Conservation (phyloP, 768 basidiomycete species). For the Tylopilus rubrobrunneus region DNA sequence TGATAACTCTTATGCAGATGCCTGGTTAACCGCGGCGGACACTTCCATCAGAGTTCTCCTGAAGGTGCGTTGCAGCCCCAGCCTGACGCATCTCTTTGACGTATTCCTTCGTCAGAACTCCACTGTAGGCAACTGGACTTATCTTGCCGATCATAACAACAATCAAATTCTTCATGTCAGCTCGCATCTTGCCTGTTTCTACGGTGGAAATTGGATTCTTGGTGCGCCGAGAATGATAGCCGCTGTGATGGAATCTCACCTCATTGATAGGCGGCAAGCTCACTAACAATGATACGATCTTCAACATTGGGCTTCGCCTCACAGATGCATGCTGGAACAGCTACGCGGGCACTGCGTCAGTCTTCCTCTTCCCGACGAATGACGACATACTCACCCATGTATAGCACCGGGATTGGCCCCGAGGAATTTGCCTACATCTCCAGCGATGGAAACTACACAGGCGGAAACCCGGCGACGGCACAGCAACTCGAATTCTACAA, state of each 20-base stretch:
- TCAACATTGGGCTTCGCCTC: too few relatives aligned
- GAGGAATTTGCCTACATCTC: constrained; percentile 65
- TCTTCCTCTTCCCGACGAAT: background rate
- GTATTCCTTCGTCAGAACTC: constrained; percentile 45
- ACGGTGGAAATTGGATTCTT: constrained; percentile 73
- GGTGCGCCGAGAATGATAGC: constrained; percentile 33
- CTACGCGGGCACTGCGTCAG: constrained; percentile 68
- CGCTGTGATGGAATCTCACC: constrained; percentile 1
- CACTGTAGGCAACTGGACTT: constrained; percentile 56
- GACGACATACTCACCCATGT: background rate
- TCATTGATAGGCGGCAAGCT: constrained; percentile 53
- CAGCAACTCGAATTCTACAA: constrained; percentile 51
- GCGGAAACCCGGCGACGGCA: constrained; percentile 34
- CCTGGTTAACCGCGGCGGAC: constrained; percentile 70
- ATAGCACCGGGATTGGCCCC: constrained; percentile 74
- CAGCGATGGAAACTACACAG: constrained; percentile 61
- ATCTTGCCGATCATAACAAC: constrained; percentile 67
- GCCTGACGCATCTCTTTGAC: background rate
- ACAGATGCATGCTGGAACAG: too few relatives aligned
- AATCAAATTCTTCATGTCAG: constrained; percentile 52
- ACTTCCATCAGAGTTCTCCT: constrained; percentile 60
- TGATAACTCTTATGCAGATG: constrained; percentile 58
- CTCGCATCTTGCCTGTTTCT: constrained; percentile 73
- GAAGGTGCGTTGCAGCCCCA: constrained; percentile 35
- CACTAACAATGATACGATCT: constrained; percentile 66